These are phyloP conservation scores for Tetradesmus obliquus DNA, from an alignment of 139 green algal genomes.

Conservation along the genomic window DNA sequence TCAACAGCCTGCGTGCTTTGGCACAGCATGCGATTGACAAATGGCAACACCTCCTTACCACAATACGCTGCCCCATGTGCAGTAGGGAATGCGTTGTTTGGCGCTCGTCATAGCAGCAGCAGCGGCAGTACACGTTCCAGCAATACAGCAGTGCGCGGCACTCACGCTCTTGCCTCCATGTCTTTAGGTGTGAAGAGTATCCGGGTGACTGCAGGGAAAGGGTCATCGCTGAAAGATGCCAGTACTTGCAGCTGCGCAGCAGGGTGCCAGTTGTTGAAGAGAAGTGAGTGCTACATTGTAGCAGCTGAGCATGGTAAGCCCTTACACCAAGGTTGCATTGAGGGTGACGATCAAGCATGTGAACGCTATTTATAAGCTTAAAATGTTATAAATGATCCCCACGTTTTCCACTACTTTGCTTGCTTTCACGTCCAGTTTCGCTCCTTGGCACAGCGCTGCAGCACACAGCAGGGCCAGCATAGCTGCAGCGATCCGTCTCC, in stretches of 20 bases:
- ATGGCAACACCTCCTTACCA: not conserved
- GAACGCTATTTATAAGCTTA: too few species aligned
- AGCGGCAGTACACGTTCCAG: not conserved
- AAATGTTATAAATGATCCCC: not conserved
- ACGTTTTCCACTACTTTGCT: conserved; percentile 52
- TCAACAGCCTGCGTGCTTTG: not conserved
- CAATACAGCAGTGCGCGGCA: not conserved
- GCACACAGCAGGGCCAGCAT: not conserved
- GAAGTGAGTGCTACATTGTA: not conserved
- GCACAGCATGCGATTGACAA: not conserved
- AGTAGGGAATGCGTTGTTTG: not conserved
- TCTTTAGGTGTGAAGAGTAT: conserved; percentile 93
- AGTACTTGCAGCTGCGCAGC: conserved; percentile 78
- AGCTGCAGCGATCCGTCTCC: not conserved
- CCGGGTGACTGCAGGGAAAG: conserved; percentile 90
- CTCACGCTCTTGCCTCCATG: conserved; percentile 70
- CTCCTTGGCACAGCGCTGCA: not conserved
- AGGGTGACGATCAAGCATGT: too few species aligned
- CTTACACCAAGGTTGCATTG: not conserved
- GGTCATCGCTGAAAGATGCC: conserved; percentile 82
- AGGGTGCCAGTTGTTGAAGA: not conserved
- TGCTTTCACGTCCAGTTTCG: conserved; percentile 49
- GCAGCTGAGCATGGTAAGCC: not conserved
- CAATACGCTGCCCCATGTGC: not conserved
- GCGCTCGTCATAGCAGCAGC: not conserved